These are phyloP conservation scores for Hydrangea macrophylla DNA, from an alignment of 148 eudicot species.

Conservation along the genomic window DNA sequence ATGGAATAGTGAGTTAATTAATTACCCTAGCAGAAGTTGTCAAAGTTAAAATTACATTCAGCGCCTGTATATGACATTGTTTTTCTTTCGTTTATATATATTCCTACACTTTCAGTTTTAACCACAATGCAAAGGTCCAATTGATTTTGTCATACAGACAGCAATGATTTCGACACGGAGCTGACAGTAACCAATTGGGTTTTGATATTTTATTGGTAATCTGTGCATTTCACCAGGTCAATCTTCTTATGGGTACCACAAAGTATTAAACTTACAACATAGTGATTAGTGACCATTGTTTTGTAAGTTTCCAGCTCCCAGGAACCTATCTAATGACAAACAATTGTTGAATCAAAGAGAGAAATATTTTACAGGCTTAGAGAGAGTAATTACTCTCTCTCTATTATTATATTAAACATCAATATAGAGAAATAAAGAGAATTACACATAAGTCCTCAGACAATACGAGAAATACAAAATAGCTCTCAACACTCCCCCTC, in stretches of 20 bases:
- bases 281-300: not conserved
- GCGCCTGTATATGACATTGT: not conserved
- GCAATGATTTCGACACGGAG: not conserved
- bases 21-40: not conserved
- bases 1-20: slow-evolving; percentile 44
- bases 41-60: too few relatives aligned
- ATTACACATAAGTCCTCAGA: too few relatives aligned
- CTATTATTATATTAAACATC: too few relatives aligned
- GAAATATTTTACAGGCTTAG: too few relatives aligned
- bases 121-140: not conserved
- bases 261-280: not conserved
- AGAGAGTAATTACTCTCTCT: too few relatives aligned
- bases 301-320: not conserved
- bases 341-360: too few relatives aligned
- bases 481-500: too few relatives aligned
- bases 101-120: not conserved
- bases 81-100: too few relatives aligned
- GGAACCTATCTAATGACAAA: not conserved
- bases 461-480: too few relatives aligned
- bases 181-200: not conserved
- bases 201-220: not conserved
- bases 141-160: not conserved
- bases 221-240: not conserved
- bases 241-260: not conserved
- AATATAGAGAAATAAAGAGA: too few relatives aligned